Percentiles rank a stretch among this genome's conserved stretches.
Evolutionary conservation across 805 yeast genomes (phyloP).

Genomic region (Saccharomycopsis capsularis): DNA sequence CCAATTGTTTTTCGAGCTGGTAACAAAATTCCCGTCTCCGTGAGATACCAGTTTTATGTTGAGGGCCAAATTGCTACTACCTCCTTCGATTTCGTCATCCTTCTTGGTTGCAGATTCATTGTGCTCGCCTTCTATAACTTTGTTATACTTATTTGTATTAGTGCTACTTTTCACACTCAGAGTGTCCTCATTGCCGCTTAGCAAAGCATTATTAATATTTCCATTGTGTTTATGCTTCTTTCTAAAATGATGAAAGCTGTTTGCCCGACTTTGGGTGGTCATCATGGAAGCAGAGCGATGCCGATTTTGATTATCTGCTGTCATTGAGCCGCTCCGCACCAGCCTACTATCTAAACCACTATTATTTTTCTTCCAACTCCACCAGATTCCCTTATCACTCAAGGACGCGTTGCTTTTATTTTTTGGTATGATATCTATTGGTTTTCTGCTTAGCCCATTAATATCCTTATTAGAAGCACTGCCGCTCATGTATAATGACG

Average conservation of each 20-base stretch:
- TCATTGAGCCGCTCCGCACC: no score
- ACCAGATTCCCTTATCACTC: slow-evolving; percentile 4
- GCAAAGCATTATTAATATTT: no score
- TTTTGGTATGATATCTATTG: not conserved
- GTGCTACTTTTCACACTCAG: not conserved
- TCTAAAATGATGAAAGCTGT: not conserved
- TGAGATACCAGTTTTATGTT: no score
- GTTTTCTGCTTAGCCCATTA: not conserved
- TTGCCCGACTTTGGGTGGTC: not conserved
- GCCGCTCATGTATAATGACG: not conserved
- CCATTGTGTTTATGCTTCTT: no score
- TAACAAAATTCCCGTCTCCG: no score
- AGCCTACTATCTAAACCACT: no score
- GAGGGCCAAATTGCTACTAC: no score
- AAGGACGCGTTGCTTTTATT: slow-evolving; percentile 8
- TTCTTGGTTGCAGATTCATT: no score
- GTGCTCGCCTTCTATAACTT: not conserved
- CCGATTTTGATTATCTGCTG: not conserved
- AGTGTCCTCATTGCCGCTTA: not conserved
- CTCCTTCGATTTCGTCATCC: no score
- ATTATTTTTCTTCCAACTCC: slow-evolving; percentile 10
- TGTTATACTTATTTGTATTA: not conserved
- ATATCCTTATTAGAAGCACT: slow-evolving; percentile 12
- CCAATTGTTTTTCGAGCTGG: no score
- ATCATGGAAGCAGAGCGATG: not conserved